A percentile compares a stretch with the other conserved stretches of the same genome.
Conservation (phyloP, 2,329 filamentous ascomycete species). For the Alternaria arborescens region DNA sequence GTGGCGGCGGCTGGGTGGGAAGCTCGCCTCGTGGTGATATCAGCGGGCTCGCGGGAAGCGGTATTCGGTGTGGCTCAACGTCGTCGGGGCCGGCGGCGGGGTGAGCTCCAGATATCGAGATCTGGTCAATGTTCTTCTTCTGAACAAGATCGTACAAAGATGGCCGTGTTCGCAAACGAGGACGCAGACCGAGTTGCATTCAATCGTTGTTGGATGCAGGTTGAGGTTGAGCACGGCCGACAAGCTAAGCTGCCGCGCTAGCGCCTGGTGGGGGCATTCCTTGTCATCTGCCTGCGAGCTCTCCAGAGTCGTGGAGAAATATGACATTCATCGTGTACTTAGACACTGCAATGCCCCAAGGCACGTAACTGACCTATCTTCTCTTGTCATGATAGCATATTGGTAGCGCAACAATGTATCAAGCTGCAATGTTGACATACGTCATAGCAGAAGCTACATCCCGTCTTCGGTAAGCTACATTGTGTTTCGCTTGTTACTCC, state of each 20-base stretch:
- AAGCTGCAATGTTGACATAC: constrained; percentile 17
- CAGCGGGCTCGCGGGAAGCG: constrained; percentile 48
- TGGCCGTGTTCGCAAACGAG: constrained; percentile 66
- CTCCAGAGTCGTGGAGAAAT: background rate
- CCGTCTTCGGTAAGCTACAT: constrained; percentile 8
- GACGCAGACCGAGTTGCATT: constrained; percentile 65
- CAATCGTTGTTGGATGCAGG: constrained; percentile 43
- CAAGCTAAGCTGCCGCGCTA: constrained; percentile 22
- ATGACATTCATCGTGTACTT: background rate
- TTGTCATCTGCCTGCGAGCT: constrained; percentile 20
- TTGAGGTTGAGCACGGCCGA: constrained; percentile 25
- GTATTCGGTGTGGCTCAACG: constrained; percentile 41
- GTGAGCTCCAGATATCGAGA: constrained; percentile 49
- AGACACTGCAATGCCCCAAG: background rate
- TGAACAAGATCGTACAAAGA: constrained; percentile 70
- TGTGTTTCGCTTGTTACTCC: background rate
- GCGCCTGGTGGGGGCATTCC: constrained; percentile 22
- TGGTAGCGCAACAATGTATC: background rate
- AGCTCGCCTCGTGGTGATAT: constrained; percentile 41
- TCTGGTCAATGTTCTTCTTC: constrained; percentile 58
- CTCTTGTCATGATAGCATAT: background rate
- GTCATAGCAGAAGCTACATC: constrained; percentile 22
- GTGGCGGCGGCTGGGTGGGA: constrained; percentile 32
- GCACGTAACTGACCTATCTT: background rate
- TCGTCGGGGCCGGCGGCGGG: constrained; percentile 35